Conservation (phyloP, 495 filamentous ascomycete species). For the Pyrenula aspistea region DNA sequence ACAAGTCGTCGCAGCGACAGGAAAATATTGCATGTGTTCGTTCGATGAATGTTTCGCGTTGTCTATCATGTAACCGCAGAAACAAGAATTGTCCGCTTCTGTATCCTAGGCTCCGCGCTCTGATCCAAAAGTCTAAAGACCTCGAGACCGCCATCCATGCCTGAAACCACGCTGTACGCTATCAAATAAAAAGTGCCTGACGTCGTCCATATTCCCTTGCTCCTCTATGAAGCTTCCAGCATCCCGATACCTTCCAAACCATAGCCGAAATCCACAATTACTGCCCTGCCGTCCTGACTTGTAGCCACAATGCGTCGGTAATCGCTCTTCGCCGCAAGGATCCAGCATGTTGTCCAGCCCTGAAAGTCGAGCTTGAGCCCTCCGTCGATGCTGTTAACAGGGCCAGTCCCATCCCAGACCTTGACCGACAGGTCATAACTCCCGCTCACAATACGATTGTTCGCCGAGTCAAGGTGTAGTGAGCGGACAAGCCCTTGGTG, state of each 20-base stretch:
- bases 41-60: too few species aligned
- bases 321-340: conserved; percentile 86
- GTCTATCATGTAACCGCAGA: too few species aligned
- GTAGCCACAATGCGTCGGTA: conserved; percentile 88
- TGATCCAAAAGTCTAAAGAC: too few species aligned
- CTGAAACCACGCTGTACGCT: too few species aligned
- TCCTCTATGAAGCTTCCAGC: conserved; percentile 25
- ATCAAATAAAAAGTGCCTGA: too few species aligned
- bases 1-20: too few species aligned
- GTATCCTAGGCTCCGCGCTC: neutral
- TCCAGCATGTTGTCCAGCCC: conserved; percentile 91
- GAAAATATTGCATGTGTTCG: neutral
- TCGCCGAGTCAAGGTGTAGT: conserved; percentile 73
- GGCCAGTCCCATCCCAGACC: conserved; percentile 50
- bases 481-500: conserved; percentile 76
- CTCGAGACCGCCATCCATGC: too few species aligned
- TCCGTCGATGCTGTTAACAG: conserved; percentile 49
- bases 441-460: conserved; percentile 73
- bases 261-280: conserved; percentile 72
- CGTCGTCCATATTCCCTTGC: neutral
- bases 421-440: conserved; percentile 93
- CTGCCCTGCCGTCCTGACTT: conserved; percentile 78
- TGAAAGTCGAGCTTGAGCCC: conserved; percentile 59
- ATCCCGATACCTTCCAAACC: conserved; percentile 35
- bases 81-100: too few species aligned